These are phyloP conservation scores for Solanum hybrid DNA, from an alignment of 305 asterid species.

Conservation along the genomic window DNA sequence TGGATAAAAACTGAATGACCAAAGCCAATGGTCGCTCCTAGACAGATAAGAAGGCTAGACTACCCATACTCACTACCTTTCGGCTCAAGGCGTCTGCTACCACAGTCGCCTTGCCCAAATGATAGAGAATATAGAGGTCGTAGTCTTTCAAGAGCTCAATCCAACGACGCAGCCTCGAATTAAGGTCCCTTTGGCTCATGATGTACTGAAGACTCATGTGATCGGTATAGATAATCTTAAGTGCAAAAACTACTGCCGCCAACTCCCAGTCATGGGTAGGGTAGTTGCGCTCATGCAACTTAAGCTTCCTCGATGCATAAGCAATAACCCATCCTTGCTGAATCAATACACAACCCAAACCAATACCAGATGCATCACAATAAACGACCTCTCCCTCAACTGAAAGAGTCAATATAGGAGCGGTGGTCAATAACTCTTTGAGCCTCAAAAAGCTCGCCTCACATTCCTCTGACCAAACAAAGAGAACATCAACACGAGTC, in stretches of 20 bases:
- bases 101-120: no score
- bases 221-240: background rate
- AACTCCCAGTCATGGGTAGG: background rate
- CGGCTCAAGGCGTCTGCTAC: no score
- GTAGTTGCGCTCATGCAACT: background rate
- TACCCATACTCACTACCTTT: no score
- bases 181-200: no score
- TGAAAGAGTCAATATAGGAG: background rate
- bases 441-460: background rate
- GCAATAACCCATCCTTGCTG: background rate
- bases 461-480: background rate
- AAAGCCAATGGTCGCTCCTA: no score
- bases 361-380: no score
- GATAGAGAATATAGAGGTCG: no score
- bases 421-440: background rate
- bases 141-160: no score
- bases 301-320: background rate
- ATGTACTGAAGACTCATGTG: no score
- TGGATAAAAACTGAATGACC: no score
- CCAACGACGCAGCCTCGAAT: no score
- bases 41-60: no score
- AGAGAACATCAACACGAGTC: background rate
- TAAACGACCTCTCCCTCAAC: background rate
- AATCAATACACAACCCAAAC: background rate
- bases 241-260: background rate